Base-by-base conservation (phyloP, 2,329 filamentous ascomycete species). In the Aciculosporium take region DNA sequence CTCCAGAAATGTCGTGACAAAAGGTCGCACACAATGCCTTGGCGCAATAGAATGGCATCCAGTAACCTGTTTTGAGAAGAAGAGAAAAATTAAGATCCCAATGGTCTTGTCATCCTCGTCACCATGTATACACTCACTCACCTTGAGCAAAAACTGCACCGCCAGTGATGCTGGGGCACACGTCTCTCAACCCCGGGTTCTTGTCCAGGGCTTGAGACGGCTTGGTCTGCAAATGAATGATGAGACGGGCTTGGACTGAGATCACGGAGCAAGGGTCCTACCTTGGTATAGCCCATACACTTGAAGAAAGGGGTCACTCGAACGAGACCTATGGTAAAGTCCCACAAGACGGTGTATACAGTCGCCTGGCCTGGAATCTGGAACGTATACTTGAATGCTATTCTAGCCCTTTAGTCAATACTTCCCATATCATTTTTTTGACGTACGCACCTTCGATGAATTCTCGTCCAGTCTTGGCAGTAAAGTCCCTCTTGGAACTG, bases 281-380 rank as follows among this genome's bases (percentile, higher is more conserved):
- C 89, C 77, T 98, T 98, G 48, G 81, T 74, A 56, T 89, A 89
- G 48, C 81, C 79, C 57, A 80, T 81, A 49, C 84, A 87, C 60
- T 94, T 94, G 72, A 96, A 96, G 56, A 96, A 84, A 23, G 87
- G 83, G 2, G 88, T 95, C 61, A 94, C 93, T 46, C 89, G 80
- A 47, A 96, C 88, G 24, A 96, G 78, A 7, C 91, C 91, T 46
- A 89, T 77, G 52, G 93, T 89, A 65, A 95, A 95, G 60, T 98
- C 91, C 91, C 91, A 98, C 76, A 95, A 87, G 46, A 96, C 79
- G 1, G 74, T 76, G 57, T 82, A 88, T 40, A 74, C 68, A 47
- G 69, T 71, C 2, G 79, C 71, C 35, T 82, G 74, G 9, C 70
- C 76, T 0, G 83, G 83, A 3, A 81, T 58, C 50, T 69, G 74